Evolutionary conservation across 1,284 basidiomycete species (phyloP).

Genomic region (Exobasidium rhododendri): DNA sequence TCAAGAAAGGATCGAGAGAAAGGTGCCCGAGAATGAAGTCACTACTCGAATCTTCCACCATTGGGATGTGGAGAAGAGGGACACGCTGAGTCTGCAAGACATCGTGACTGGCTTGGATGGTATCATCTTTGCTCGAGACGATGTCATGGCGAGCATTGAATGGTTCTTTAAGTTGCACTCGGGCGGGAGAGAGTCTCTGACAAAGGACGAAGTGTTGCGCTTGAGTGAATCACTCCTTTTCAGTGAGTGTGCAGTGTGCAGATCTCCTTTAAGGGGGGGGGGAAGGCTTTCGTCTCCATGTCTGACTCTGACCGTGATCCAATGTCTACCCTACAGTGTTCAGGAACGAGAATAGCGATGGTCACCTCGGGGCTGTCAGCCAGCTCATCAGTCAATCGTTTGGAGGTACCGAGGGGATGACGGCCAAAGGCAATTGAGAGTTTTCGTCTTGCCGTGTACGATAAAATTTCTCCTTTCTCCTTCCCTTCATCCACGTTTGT

Average conservation of each 20-base stretch:
- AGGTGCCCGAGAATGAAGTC: conserved; percentile 44
- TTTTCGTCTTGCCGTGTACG: no score
- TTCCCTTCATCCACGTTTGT: no score
- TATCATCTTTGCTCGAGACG: conserved; percentile 71
- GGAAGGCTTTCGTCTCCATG: neutral
- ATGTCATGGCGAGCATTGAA: conserved; percentile 95
- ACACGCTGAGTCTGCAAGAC: conserved; percentile 61
- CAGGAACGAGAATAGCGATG: conserved; percentile 93
- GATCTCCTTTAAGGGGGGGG: neutral
- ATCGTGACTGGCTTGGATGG: conserved; percentile 82
- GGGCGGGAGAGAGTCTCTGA: conserved; percentile 87
- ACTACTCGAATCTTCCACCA: conserved; percentile 39
- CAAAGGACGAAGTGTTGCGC: conserved; percentile 88
- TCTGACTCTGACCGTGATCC: conserved; percentile 5
- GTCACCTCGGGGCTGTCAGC: conserved; percentile 68
- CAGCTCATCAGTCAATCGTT: conserved; percentile 47
- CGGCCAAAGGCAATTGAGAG: neutral
- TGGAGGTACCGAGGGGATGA: conserved; percentile 7
- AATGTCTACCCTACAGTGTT: conserved; percentile 72
- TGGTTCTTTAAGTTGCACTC: conserved; percentile 93
- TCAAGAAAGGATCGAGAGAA: conserved; percentile 50
- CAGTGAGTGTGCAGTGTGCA: conserved; percentile 60
- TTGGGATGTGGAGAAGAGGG: conserved; percentile 49
- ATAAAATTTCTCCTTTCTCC: conserved; percentile 5
- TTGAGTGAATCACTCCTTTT: conserved; percentile 83